Percentiles rank a stretch among this genome's conserved stretches.
phyloP scores from a whole-genome alignment of 2,329 filamentous ascomycete genomes.

The Cercospora janseana region DNA sequence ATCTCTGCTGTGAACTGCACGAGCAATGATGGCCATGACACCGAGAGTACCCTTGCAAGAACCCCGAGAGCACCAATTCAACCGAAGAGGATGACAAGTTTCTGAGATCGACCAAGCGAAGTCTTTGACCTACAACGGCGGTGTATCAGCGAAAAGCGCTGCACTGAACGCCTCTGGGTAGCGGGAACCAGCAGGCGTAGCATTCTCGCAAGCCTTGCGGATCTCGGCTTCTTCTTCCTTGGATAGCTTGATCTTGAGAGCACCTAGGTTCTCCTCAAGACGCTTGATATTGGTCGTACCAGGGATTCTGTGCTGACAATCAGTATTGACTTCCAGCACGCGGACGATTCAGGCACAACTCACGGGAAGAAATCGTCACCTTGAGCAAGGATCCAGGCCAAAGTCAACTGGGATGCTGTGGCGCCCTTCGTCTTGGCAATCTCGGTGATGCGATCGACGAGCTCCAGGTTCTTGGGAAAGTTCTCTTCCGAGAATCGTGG shows the following conservation, averaged over 20 bases:
- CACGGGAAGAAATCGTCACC: slow-evolving; percentile 56
- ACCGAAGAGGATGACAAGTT: neutral
- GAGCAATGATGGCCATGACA: too few relatives aligned
- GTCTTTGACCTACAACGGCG: slow-evolving; percentile 25
- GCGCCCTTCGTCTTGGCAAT: slow-evolving; percentile 56
- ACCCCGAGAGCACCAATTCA: neutral
- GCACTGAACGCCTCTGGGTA: slow-evolving; percentile 42
- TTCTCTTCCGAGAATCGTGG: slow-evolving; percentile 56
- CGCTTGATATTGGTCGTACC: slow-evolving; percentile 52
- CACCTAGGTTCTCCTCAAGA: slow-evolving; percentile 47
- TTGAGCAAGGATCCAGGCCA: slow-evolving; percentile 64
- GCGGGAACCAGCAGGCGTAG: slow-evolving; percentile 38
- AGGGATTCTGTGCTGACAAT: slow-evolving; percentile 36
- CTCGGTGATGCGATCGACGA: slow-evolving; percentile 52
- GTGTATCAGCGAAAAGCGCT: slow-evolving; percentile 43
- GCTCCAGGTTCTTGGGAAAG: slow-evolving; percentile 55
- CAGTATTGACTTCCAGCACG: neutral
- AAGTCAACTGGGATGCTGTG: slow-evolving; percentile 57
- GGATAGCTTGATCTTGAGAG: slow-evolving; percentile 38
- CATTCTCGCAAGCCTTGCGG: slow-evolving; percentile 37
- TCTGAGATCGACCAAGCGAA: neutral
- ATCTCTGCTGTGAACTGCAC: too few relatives aligned
- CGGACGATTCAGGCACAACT: neutral
- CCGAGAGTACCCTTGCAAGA: too few relatives aligned
- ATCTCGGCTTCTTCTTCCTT: slow-evolving; percentile 42